Percentiles rank a stretch among this genome's conserved stretches.
Conservation (phyloP, 2,329 filamentous ascomycete genomes). For the Trichoderma lentiforme region DNA sequence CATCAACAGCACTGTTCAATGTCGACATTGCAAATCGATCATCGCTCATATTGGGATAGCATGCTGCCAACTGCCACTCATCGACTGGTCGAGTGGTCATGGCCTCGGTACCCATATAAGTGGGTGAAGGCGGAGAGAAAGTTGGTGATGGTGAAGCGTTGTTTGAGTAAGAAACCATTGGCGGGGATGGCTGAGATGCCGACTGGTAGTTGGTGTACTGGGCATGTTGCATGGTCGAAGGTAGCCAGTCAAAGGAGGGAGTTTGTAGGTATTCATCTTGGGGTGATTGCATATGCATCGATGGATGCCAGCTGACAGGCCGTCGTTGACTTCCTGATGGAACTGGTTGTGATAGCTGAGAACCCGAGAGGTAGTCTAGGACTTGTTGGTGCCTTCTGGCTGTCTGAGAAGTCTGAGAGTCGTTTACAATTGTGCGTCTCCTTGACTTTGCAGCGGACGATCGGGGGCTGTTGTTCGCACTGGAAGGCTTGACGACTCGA, state of each 20-base stretch:
- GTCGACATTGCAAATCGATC: constrained; percentile 26
- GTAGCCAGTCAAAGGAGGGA: constrained; percentile 39
- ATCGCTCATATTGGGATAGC: constrained; percentile 27
- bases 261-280: constrained; percentile 38
- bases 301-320: constrained; percentile 74
- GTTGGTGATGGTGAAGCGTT: constrained; percentile 54
- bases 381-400: constrained; percentile 46
- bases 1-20: constrained; percentile 20
- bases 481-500: constrained; percentile 63
- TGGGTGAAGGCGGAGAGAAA: constrained; percentile 53
- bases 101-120: constrained; percentile 40
- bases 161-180: constrained; percentile 54
- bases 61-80: constrained; percentile 34
- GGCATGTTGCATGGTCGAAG: constrained; percentile 36
- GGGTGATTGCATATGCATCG: constrained; percentile 46
- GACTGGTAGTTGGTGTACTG: constrained; percentile 41
- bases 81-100: constrained; percentile 41
- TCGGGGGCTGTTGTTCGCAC: constrained; percentile 67
- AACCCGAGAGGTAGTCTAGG: constrained; percentile 34
- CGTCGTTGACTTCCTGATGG: constrained; percentile 40
- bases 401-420: constrained; percentile 35
- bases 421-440: constrained; percentile 56
- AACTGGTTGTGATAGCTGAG: background rate
- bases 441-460: constrained; percentile 46
- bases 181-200: constrained; percentile 48